A percentile compares a stretch with the other conserved stretches of the same genome.
Conservation (phyloP, 2,329 filamentous ascomycete species). For the Xylaria hypoxylon region DNA sequence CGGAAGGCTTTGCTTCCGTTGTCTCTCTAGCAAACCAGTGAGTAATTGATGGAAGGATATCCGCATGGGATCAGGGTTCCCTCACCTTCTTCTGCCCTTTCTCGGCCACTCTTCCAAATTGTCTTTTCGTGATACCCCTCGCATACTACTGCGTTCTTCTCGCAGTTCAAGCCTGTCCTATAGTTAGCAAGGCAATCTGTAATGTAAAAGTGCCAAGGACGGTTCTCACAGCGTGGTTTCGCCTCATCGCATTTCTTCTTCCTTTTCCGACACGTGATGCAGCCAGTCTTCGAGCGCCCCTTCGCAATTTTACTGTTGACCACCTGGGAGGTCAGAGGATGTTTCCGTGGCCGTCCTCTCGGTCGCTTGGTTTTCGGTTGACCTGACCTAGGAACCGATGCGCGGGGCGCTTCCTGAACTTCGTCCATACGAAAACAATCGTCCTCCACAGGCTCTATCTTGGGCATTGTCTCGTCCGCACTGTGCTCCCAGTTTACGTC, state of each 20-base stretch:
- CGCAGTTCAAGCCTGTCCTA: conserved; percentile 79
- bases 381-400: conserved; percentile 44
- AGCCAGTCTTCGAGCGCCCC: conserved; percentile 77
- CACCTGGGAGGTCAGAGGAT: conserved; percentile 71
- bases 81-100: conserved; percentile 76
- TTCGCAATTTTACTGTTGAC: conserved; percentile 78
- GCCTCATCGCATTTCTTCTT: conserved; percentile 81
- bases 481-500: conserved; percentile 61
- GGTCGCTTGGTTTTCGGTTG: conserved; percentile 69
- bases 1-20: conserved; percentile 62
- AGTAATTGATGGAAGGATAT: conserved; percentile 27
- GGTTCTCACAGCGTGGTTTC: conserved; percentile 68
- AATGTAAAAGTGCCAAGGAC: conserved; percentile 2
- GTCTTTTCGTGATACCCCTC: conserved; percentile 90
- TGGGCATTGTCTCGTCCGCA: conserved; percentile 63
- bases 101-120: conserved; percentile 87
- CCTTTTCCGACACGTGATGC: conserved; percentile 72
- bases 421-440: conserved; percentile 65
- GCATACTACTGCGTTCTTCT: conserved; percentile 92
- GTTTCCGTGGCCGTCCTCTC: conserved; percentile 85
- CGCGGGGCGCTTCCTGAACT: conserved; percentile 59
- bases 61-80: conserved; percentile 1
- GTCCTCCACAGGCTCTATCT: conserved; percentile 68
- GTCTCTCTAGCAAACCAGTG: conserved; percentile 56
- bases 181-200: conserved; percentile 18